A percentile compares a stretch with the other conserved stretches of the same genome.
phyloP scores from a whole-genome alignment of 768 basidiomycete genomes.

The Tylopilus vinaceipallidus region DNA sequence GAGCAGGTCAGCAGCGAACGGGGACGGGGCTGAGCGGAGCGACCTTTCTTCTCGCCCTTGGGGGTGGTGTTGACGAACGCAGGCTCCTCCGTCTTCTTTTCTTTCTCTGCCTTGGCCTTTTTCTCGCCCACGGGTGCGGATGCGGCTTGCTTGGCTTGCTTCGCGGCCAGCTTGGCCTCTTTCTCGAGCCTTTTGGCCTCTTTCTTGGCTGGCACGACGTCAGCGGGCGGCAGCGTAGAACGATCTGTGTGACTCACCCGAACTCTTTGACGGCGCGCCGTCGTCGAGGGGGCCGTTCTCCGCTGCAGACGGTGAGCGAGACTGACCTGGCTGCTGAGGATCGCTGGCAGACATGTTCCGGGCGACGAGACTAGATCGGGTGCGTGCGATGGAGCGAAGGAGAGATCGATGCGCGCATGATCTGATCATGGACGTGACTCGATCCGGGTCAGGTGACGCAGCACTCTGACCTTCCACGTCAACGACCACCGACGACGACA shows the following conservation, averaged over 20 bases:
- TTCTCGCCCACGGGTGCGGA: slow-evolving; percentile 51
- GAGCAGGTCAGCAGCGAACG: background rate
- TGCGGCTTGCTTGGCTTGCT: slow-evolving; percentile 43
- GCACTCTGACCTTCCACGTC: no score
- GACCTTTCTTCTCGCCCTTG: slow-evolving; percentile 92
- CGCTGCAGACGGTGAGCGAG: no score
- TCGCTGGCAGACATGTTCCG: no score
- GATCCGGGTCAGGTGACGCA: no score
- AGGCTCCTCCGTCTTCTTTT: slow-evolving; percentile 64
- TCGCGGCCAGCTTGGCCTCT: slow-evolving; percentile 74
- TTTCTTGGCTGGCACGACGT: slow-evolving; percentile 61
- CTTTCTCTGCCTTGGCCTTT: slow-evolving; percentile 73
- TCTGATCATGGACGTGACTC: no score
- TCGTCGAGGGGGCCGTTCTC: slow-evolving; percentile 1
- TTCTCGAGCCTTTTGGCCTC: slow-evolving; percentile 81
- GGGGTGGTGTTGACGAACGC: slow-evolving; percentile 89
- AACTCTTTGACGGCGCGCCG: slow-evolving; percentile 36
- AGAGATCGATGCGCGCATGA: no score
- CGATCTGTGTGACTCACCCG: slow-evolving; percentile 30
- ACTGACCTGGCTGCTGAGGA: no score
- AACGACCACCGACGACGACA: no score
- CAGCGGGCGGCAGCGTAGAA: background rate
- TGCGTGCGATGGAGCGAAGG: no score
- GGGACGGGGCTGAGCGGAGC: slow-evolving; percentile 1
- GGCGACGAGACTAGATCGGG: no score